Evolutionary conservation across 805 yeast species (phyloP), one percentile per base, ranked within the genome.

Genomic region (Candida nemodendra): DNA sequence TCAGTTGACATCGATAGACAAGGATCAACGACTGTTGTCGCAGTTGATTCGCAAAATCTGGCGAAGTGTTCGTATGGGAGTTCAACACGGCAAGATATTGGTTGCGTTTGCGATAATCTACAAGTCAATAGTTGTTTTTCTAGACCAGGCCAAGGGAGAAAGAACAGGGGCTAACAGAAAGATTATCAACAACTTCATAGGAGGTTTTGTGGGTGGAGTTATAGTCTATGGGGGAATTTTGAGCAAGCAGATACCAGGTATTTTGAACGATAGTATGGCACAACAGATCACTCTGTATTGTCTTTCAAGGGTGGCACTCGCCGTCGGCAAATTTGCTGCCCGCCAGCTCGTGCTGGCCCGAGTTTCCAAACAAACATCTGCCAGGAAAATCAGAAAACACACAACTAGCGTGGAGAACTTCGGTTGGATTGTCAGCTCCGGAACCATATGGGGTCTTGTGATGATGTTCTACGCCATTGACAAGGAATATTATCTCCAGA

Each of bases 251-350:
- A 14, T 18, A 3, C 22, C 38, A 8, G 32, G 36, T 1, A 28
- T 48, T 11, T 33, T 49, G 18, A 55, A 56, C 28, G 53, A 54
- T 15, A 39, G 55, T 4, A 79, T 83, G 19, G 70, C 84, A n/a
- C 82, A 78, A 45, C 90, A 84, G 59, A 75, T 84, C 47, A 84
- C 89, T 1, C 68, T 84, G 34, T 84, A 84, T 52, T 81, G 87
- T 44, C 73, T 81, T 39, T 78, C 87, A 3, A 67, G 95, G 29
- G 86, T 82, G 4, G 54, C 77, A 34, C 54, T 85, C 28, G 91
- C 85, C 0, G 34, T 72, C 4, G 81, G 83, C 11, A 79, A 77
- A 52, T 68, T 72, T 30, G 33, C 73, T 9, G 70, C 69, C 15
- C 36, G 39, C 2, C 42, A 52, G 21, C 36, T 62, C 16, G 33